Conservation (phyloP, 2,329 filamentous ascomycete species). For the Arthrobotrys pseudoclavata region DNA sequence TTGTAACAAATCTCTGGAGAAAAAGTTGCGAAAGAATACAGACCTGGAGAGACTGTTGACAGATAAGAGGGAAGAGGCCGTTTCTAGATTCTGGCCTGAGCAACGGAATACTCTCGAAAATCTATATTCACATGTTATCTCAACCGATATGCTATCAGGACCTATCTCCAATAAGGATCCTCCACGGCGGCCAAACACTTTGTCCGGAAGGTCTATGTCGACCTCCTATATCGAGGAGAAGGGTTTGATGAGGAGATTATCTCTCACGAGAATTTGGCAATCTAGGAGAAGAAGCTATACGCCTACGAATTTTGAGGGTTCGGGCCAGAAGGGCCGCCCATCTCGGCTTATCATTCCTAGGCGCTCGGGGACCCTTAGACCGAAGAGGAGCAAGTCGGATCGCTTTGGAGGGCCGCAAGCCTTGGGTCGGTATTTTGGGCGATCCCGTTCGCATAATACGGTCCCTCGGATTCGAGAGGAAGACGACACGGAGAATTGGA, state of each 20-base stretch:
- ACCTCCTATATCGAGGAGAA: slow-evolving; percentile 45
- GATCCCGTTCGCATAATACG: slow-evolving; percentile 8
- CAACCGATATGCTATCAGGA: slow-evolving; percentile 50
- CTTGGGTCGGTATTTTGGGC: slow-evolving; percentile 23
- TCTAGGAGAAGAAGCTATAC: slow-evolving; percentile 52
- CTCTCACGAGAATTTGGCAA: slow-evolving; percentile 51
- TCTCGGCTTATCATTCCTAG: slow-evolving; percentile 46
- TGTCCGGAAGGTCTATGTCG: slow-evolving; percentile 38
- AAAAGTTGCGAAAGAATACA: slow-evolving; percentile 41
- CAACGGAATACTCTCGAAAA: slow-evolving; percentile 57
- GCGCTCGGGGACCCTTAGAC: slow-evolving; percentile 34
- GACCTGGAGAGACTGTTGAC: slow-evolving; percentile 36
- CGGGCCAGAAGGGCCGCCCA: slow-evolving; percentile 34
- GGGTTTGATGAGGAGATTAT: slow-evolving; percentile 49
- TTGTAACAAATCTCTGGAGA: slow-evolving; percentile 49
- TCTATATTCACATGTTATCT: slow-evolving; percentile 57
- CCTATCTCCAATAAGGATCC: slow-evolving; percentile 38
- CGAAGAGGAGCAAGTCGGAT: slow-evolving; percentile 56
- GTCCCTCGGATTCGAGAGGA: slow-evolving; percentile 11
- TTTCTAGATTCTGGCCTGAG: slow-evolving; percentile 56
- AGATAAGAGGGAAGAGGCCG: slow-evolving; percentile 53
- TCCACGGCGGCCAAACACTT: slow-evolving; percentile 40
- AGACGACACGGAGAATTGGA: slow-evolving; percentile 55
- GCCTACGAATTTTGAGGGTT: slow-evolving; percentile 32
- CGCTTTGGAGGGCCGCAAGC: slow-evolving; percentile 35